Conservation (phyloP, 306 rosid species). For the Castanospermum australe region DNA sequence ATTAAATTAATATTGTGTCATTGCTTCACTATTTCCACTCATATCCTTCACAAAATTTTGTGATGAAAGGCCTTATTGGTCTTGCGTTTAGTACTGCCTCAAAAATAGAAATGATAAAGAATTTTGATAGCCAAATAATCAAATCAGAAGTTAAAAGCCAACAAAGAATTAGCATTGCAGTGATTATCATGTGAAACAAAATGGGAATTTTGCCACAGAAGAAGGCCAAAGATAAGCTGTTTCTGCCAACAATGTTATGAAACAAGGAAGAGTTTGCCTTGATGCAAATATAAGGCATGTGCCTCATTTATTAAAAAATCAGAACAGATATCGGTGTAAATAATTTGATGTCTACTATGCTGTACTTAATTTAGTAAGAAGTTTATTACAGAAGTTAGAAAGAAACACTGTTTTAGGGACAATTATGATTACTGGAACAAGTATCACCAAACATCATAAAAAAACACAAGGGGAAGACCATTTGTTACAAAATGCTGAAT, state of each 20-base stretch:
- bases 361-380: background rate
- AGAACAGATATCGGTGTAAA: background rate
- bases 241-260: background rate
- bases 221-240: background rate
- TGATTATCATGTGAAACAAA: background rate
- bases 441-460: slow-evolving; percentile 4
- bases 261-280: background rate
- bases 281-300: background rate
- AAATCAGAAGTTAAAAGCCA: background rate
- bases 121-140: background rate
- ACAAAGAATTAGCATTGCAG: background rate
- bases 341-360: background rate
- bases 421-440: background rate
- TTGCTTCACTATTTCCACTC: background rate
- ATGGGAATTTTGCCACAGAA: background rate
- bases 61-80: background rate
- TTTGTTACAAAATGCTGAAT: background rate
- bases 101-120: background rate
- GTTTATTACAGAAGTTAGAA: background rate
- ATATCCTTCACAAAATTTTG: background rate
- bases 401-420: background rate
- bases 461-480: slow-evolving; percentile 1
- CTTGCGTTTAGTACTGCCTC: background rate
- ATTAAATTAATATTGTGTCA: too few species aligned
- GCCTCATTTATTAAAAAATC: background rate